Evolutionary conservation across 306 rosid genomes (phyloP).

Genomic region (Quercus robur): DNA sequence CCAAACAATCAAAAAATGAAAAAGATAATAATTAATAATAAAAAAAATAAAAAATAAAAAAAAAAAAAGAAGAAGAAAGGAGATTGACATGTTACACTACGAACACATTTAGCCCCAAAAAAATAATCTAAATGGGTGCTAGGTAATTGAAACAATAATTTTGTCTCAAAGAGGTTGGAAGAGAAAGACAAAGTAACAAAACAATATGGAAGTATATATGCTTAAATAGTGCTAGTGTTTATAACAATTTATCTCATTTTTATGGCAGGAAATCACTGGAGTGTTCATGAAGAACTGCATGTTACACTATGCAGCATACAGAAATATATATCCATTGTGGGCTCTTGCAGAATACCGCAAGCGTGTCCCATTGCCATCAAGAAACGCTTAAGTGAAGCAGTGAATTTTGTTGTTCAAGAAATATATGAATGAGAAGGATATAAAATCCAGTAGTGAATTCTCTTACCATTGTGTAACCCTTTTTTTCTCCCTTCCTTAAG

Average conservation of each 20-base stretch:
- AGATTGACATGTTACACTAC: no score
- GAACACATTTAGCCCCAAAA: no score
- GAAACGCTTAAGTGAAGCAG: not conserved
- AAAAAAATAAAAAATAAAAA: no score
- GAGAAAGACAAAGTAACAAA: not conserved
- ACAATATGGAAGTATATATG: constrained; percentile 14
- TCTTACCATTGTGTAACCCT: no score
- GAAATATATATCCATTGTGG: constrained; percentile 70
- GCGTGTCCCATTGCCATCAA: constrained; percentile 48
- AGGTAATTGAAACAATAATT: not conserved
- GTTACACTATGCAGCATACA: constrained; percentile 70
- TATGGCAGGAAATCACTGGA: constrained; percentile 47
- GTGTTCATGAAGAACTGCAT: constrained; percentile 64
- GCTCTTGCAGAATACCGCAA: constrained; percentile 71
- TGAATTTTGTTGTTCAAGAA: no score
- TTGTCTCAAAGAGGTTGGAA: not conserved
- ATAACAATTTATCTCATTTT: not conserved
- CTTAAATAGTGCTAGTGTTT: not conserved
- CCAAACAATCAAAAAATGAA: not conserved
- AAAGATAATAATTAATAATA: not conserved
- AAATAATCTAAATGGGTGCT: no score
- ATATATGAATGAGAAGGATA: not conserved
- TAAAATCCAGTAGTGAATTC: no score
- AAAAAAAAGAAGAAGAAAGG: no score
- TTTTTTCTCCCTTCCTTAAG: no score